Conservation (phyloP, 257 asterid genomes). For the Leptodermis oblonga region DNA sequence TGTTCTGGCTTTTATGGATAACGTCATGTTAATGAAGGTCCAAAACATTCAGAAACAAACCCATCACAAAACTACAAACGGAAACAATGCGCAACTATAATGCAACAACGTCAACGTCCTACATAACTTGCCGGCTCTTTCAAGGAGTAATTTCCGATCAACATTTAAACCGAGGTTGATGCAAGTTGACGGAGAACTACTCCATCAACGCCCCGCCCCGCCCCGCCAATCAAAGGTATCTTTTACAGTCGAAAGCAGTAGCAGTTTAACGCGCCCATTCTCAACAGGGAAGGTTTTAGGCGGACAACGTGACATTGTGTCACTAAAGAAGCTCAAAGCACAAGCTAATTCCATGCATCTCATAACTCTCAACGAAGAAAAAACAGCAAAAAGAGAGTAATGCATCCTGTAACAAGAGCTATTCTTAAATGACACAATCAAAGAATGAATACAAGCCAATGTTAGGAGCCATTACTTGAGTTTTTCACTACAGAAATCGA, state of each 20-base stretch:
- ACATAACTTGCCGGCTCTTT: not conserved
- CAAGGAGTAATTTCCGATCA: no score
- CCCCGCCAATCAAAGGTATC: no score
- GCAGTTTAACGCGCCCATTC: not conserved
- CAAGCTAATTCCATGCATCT: not conserved
- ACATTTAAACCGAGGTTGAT: not conserved
- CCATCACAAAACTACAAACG: not conserved
- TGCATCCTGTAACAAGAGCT: not conserved
- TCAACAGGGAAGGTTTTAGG: not conserved
- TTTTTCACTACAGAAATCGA: constrained; percentile 28
- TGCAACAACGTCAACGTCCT: not conserved
- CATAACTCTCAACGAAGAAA: not conserved
- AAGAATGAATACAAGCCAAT: not conserved
- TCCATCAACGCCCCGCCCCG: no score
- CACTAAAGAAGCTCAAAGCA: not conserved
- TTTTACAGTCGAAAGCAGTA: no score
- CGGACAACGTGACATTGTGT: not conserved
- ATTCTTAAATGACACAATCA: not conserved
- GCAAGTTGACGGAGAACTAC: not conserved
- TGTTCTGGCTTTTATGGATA: not conserved
- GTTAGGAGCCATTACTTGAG: constrained; percentile 14
- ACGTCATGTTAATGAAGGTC: not conserved
- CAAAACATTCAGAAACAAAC: not conserved
- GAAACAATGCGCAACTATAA: not conserved
- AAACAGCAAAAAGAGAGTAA: not conserved